These are phyloP conservation scores for Polytrichum commune DNA, from an alignment of 225 moss, liverwort and hornwort genomes.

Conservation along the genomic window DNA sequence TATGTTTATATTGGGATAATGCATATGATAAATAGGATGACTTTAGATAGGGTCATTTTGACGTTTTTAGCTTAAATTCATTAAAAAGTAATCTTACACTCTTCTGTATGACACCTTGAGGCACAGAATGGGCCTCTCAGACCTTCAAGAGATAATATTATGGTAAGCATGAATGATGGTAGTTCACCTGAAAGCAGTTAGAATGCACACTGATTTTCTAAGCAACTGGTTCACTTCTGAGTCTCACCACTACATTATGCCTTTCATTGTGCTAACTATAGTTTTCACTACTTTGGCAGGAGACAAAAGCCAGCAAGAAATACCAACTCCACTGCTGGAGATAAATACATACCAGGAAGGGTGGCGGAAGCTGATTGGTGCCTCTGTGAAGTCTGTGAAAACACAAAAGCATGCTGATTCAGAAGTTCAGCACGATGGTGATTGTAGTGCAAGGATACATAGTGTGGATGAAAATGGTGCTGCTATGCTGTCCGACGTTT, in stretches of 20 bases:
- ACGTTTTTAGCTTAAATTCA: too few relatives aligned
- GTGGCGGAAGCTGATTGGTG: conserved; percentile 50
- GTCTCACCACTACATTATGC: neutral
- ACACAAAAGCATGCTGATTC: conserved; percentile 20
- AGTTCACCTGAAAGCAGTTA: neutral
- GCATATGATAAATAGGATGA: too few relatives aligned
- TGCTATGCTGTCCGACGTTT: conserved; percentile 24
- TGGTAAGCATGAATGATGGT: neutral
- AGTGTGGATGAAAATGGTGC: conserved; percentile 34
- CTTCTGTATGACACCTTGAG: neutral
- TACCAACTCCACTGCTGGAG: conserved; percentile 13
- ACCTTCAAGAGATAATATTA: neutral
- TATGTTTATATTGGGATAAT: too few relatives aligned
- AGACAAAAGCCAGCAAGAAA: conserved; percentile 35
- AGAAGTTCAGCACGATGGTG: conserved; percentile 23
- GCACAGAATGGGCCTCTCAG: neutral
- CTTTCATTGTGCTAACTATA: conserved; percentile 2
- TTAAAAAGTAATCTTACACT: too few relatives aligned
- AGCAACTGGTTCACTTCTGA: neutral
- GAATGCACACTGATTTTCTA: conserved; percentile 12
- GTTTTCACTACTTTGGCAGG: conserved; percentile 30
- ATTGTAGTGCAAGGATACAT: conserved; percentile 40
- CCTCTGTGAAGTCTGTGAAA: conserved; percentile 42
- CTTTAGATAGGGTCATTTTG: too few relatives aligned
- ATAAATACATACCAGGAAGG: conserved; percentile 42